These are phyloP conservation scores for Malus sylvestris DNA, from an alignment of 306 rosid species.

Conservation along the genomic window DNA sequence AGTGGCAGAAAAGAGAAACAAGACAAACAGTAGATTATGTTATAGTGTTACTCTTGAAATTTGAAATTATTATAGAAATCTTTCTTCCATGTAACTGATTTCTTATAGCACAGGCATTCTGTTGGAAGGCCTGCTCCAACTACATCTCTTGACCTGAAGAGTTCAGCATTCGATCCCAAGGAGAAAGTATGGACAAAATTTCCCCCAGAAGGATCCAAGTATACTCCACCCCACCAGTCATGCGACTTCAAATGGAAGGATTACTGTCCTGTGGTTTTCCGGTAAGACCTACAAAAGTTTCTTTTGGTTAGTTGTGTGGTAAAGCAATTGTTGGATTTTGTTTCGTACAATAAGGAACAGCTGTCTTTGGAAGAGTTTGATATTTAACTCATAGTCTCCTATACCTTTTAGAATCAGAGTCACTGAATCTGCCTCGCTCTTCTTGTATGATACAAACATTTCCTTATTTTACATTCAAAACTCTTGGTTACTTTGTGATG, in stretches of 20 bases:
- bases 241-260: conserved; percentile 94
- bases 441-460: not conserved
- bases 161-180: conserved; percentile 87
- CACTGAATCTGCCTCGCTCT: not conserved
- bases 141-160: conserved; percentile 70
- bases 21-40: not conserved
- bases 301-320: not conserved
- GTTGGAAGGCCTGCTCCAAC: conserved; percentile 98
- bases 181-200: conserved; percentile 94
- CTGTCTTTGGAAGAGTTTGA: not conserved
- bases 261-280: conserved; percentile 90
- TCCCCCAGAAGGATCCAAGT: conserved; percentile 93
- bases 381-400: not conserved
- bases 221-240: conserved; percentile 91
- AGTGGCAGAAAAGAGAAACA: not conserved
- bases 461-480: not conserved
- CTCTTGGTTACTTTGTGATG: not conserved
- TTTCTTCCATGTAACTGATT: conserved; percentile 32
- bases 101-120: conserved; percentile 77
- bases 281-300: conserved; percentile 39
- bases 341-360: not conserved
- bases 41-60: not conserved
- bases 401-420: not conserved
- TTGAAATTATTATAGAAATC: conserved; percentile 5
- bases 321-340: not conserved